phyloP scores from a whole-genome alignment of 371 early-diverging fungal genomes.

The Lichtheimia hyalospora region DNA sequence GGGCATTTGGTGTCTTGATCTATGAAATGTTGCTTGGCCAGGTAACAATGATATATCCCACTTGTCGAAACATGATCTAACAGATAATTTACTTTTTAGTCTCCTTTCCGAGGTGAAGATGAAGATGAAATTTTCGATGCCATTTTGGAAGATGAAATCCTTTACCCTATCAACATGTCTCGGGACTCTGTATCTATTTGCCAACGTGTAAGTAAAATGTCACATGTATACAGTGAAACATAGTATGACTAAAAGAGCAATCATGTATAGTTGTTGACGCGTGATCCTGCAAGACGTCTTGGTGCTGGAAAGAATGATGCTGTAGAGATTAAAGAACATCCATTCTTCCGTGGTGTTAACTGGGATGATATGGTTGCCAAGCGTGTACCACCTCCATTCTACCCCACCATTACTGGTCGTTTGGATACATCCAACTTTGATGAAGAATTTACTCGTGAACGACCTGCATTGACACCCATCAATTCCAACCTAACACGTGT shows the following conservation, averaged over 20 bases:
- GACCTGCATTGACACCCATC: slow-evolving; percentile 89
- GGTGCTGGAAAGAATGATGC: slow-evolving; percentile 85
- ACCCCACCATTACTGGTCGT: slow-evolving; percentile 79
- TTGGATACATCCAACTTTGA: slow-evolving; percentile 96
- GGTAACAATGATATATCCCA: slow-evolving; percentile 16
- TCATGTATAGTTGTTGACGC: slow-evolving; percentile 71
- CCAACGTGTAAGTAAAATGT: slow-evolving; percentile 63
- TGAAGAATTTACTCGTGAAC: slow-evolving; percentile 91
- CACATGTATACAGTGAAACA: not conserved
- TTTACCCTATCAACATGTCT: slow-evolving; percentile 91
- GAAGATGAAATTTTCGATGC: slow-evolving; percentile 97
- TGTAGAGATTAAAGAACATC: slow-evolving; percentile 91
- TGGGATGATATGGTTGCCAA: slow-evolving; percentile 91
- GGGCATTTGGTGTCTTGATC: slow-evolving; percentile 91
- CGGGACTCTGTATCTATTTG: slow-evolving; percentile 89
- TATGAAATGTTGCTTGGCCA: slow-evolving; percentile 97
- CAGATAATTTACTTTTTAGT: slow-evolving; percentile 20
- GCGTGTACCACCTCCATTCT: slow-evolving; percentile 87
- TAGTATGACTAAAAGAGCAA: not conserved
- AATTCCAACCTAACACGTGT: slow-evolving; percentile 73
- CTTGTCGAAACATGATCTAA: too few relatives aligned
- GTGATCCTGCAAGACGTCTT: slow-evolving; percentile 86
- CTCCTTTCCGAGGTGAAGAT: slow-evolving; percentile 94
- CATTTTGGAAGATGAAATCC: slow-evolving; percentile 91
- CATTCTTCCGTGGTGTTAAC: slow-evolving; percentile 92